Percentiles rank a stretch among this genome's conserved stretches.
These are phyloP conservation scores for Barnettozyma sp. DNA, from an alignment of 805 yeast genomes.

Conservation along the genomic window DNA sequence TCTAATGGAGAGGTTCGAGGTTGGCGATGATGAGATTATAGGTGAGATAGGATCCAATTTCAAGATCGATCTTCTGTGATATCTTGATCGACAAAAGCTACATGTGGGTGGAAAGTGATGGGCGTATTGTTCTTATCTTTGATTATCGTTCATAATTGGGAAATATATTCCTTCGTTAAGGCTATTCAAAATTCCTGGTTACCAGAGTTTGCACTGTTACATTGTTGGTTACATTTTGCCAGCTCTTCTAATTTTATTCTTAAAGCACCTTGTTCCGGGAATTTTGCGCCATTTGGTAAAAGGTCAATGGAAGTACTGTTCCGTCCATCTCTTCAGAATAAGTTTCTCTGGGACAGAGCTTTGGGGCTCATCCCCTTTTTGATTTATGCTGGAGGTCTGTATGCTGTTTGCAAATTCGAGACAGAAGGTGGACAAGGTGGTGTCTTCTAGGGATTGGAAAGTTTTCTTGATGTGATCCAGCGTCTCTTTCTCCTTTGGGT, in stretches of 20 bases:
- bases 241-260: no score
- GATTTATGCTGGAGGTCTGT: neutral
- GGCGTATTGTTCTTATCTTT: no score
- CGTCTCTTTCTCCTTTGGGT: constrained; percentile 13
- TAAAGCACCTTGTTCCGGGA: no score
- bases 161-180: no score
- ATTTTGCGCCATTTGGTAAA: no score
- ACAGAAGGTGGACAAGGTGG: constrained; percentile 7
- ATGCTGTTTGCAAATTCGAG: constrained; percentile 7
- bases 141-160: no score
- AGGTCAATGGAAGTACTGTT: constrained; percentile 22
- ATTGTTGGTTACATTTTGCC: no score
- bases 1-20: constrained; percentile 43
- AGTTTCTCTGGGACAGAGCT: constrained; percentile 34
- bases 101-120: no score
- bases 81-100: neutral
- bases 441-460: constrained; percentile 15
- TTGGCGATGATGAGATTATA: constrained; percentile 34
- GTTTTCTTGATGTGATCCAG: constrained; percentile 14
- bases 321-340: constrained; percentile 45
- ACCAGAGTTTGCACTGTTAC: no score
- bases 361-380: constrained; percentile 9
- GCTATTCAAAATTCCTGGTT: no score
- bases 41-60: constrained; percentile 34
- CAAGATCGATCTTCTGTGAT: constrained; percentile 10